Percentiles rank a stretch among this genome's conserved stretches.
phyloP scores from a whole-genome alignment of 108 stramenopile genomes.

The Cyclotella atomus region DNA sequence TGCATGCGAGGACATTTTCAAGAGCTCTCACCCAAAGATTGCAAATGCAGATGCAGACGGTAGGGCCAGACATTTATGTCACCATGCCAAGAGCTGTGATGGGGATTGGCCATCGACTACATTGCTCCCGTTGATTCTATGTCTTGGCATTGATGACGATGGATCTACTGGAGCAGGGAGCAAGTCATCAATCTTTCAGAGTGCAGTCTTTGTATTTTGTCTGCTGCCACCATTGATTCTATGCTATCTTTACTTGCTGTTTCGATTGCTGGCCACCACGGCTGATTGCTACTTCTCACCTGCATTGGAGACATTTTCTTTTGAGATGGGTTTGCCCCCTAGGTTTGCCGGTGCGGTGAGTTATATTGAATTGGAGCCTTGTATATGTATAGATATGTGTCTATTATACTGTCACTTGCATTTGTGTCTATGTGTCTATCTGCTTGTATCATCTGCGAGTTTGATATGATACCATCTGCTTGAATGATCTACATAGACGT shows the following conservation, averaged over 20 bases:
- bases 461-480: too few species aligned
- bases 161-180: background rate
- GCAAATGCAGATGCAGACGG: background rate
- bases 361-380: too few species aligned
- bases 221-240: conserved; percentile 28
- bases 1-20: background rate
- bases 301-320: conserved; percentile 63
- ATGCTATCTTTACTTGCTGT: conserved; percentile 43
- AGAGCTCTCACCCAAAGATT: background rate
- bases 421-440: background rate
- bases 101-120: conserved; percentile 29
- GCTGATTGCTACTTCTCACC: conserved; percentile 84
- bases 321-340: conserved; percentile 60
- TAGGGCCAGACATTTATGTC: conserved; percentile 14
- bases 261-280: conserved; percentile 71
- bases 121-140: conserved; percentile 34
- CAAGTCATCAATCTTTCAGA: background rate
- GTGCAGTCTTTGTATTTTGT: conserved; percentile 7
- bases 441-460: background rate
- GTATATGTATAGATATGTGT: too few species aligned
- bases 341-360: conserved; percentile 76
- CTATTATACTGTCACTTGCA: background rate
- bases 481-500: too few species aligned
- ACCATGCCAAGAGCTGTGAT: conserved; percentile 27
- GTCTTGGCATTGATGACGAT: conserved; percentile 13